Base-by-base conservation (phyloP, 2,329 filamentous ascomycete species). In the Pochonia chlamydosporia region DNA sequence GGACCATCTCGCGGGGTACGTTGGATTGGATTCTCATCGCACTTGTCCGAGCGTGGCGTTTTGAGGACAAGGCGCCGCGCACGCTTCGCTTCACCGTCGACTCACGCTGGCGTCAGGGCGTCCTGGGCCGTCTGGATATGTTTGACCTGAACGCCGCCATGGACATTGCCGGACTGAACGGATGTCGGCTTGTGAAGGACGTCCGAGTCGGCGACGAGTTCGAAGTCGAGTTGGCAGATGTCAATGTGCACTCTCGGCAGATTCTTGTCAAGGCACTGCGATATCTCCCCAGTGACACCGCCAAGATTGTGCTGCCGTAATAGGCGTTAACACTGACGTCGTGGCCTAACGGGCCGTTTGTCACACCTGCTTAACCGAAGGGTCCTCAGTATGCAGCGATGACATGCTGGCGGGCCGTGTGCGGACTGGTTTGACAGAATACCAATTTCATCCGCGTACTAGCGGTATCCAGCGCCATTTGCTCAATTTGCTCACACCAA, bases 21-120 rank as follows among this genome's bases (percentile, higher is more conserved):
- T 56, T 69, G 53, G 71, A 78, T 55, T 84, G 78, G 77, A 72
- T 80, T 40, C 66, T 79, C 40, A 78, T 83, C 57, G 79, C 81
- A 21, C 66, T 85, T 26, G 66, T 80, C 44, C 77, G 81, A 13
- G 79, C 76, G 13, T 84, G 79, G 80, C 67, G 68, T 51, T 80
- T 74, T 54, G 74, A 81, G 57, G 63, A 65, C 8, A 52, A 61
- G 41, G 59, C 78, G 23, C 76, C 78, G n/a, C 52, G 61, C 25
- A 70, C 65, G 3, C 74, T 84, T 52, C 60, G 59, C 39, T 74
- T 81, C 53, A 71, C 62, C 3, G 75, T 81, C 31, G 50, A 54
- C 21, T 63, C 67, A 14, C 58, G 71, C 13, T 62, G 57, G 49
- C 56, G 54, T 24, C 59, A 60, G 46, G 62, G 58, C 24, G 52